Conservation (phyloP, 768 basidiomycete species). For the Asterophora lycoperdoides region DNA sequence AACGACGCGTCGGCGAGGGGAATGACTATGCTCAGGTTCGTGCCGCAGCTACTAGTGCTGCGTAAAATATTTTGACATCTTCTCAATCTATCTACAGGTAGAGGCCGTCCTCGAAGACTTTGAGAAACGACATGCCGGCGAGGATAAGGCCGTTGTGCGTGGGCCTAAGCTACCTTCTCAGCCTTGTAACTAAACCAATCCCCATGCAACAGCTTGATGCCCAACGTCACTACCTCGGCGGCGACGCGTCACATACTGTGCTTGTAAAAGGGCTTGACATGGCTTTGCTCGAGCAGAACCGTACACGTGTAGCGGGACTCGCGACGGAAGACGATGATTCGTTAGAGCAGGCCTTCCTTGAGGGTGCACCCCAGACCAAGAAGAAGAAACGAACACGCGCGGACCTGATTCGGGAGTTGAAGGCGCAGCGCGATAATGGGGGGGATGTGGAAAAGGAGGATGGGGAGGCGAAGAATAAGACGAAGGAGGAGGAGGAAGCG, state of each 20-base stretch:
- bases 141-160: slow-evolving; percentile 58
- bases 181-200: not conserved
- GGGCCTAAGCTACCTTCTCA: not conserved
- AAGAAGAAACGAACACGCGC: slow-evolving; percentile 75
- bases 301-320: slow-evolving; percentile 50
- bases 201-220: slow-evolving; percentile 56
- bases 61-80: not conserved
- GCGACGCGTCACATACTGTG: slow-evolving; percentile 80
- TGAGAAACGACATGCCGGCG: slow-evolving; percentile 56
- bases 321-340: slow-evolving; percentile 71
- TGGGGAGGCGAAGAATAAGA: slow-evolving; percentile 20
- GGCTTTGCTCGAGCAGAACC: slow-evolving; percentile 81
- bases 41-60: slow-evolving; percentile 8
- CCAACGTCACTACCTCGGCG: slow-evolving; percentile 74
- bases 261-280: slow-evolving; percentile 89
- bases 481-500: slow-evolving; percentile 28
- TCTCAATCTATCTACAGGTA: slow-evolving; percentile 41
- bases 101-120: slow-evolving; percentile 83
- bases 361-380: slow-evolving; percentile 31
- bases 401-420: slow-evolving; percentile 70
- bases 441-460: slow-evolving; percentile 10
- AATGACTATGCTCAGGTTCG: slow-evolving; percentile 74
- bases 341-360: slow-evolving; percentile 70
- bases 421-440: slow-evolving; percentile 48
- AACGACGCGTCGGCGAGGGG: slow-evolving; percentile 60